phyloP scores from a whole-genome alignment of 495 filamentous ascomycete genomes.

The Daldinia decipiens region DNA sequence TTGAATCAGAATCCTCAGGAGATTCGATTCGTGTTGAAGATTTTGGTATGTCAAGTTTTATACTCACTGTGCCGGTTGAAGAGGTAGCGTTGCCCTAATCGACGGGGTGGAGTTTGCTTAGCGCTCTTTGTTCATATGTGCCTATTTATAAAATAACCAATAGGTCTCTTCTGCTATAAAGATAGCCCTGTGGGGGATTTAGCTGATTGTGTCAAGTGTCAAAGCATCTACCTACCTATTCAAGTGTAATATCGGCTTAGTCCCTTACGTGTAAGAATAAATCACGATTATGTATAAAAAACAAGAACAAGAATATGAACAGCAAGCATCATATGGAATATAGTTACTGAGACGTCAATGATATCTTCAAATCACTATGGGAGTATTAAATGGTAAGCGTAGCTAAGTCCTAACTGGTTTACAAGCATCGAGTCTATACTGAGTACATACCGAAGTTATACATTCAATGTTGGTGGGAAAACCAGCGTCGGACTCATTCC shows the following conservation, averaged over 20 bases:
- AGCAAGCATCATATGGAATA: not conserved
- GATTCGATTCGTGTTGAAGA: not conserved
- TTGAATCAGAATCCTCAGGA: not conserved
- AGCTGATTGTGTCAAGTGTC: not conserved
- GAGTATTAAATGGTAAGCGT: too few relatives aligned
- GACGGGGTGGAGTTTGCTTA: not conserved
- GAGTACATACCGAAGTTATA: not conserved
- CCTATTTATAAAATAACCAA: not conserved
- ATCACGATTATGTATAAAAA: not conserved
- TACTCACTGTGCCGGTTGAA: not conserved
- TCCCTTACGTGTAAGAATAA: not conserved
- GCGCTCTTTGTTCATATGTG: not conserved
- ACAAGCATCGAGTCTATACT: not conserved
- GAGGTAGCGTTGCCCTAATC: conserved; percentile 1
- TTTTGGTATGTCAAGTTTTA: not conserved
- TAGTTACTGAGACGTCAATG: too few relatives aligned
- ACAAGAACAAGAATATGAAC: not conserved
- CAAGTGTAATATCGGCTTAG: too few relatives aligned
- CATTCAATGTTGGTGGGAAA: not conserved
- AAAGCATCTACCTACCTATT: too few relatives aligned
- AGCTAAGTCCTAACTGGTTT: not conserved
- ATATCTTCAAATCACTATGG: too few relatives aligned
- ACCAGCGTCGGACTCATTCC: not conserved
- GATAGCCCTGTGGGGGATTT: not conserved
- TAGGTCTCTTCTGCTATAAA: not conserved